Conservation (phyloP, 1,284 basidiomycete genomes). For the Malassezia globosa region DNA sequence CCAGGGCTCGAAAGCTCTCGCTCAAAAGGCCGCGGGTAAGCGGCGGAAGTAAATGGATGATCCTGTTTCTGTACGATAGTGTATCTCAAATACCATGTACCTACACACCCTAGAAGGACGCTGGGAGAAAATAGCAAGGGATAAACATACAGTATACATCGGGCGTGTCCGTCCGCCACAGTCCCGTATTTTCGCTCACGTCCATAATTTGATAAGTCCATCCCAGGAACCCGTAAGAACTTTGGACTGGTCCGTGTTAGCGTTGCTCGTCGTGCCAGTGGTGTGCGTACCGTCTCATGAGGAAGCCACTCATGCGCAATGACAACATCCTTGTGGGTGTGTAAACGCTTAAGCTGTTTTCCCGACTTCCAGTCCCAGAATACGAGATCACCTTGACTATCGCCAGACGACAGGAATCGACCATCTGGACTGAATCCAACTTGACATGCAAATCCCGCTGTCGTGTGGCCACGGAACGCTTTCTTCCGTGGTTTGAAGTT, state of each 20-base stretch:
- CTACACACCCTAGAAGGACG: too few relatives aligned
- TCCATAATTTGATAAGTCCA: conserved; percentile 88
- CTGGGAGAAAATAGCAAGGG: too few relatives aligned
- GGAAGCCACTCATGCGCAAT: conserved; percentile 96
- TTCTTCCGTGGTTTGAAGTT: conserved; percentile 92
- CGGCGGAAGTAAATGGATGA: conserved; percentile 16
- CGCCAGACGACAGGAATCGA: conserved; percentile 90
- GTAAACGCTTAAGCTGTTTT: conserved; percentile 77
- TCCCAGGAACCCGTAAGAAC: conserved; percentile 94
- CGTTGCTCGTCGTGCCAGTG: neutral
- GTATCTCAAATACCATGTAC: too few relatives aligned
- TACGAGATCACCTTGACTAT: conserved; percentile 83
- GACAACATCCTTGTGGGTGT: conserved; percentile 84
- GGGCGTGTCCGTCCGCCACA: too few relatives aligned
- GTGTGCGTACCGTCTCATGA: conserved; percentile 59
- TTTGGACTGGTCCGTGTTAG: too few relatives aligned
- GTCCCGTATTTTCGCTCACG: neutral
- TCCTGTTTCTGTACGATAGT: conserved; percentile 18
- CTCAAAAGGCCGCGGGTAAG: conserved; percentile 10
- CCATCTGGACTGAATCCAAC: conserved; percentile 95
- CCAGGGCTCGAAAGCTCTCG: conserved; percentile 18
- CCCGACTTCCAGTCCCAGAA: conserved; percentile 99
- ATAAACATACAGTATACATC: too few relatives aligned
- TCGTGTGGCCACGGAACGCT: conserved; percentile 87
- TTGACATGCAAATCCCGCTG: conserved; percentile 92